Percentiles rank a stretch among this genome's conserved stretches.
phyloP scores from a whole-genome alignment of 805 yeast genomes.

The Aciculoconidium aculeatum region DNA sequence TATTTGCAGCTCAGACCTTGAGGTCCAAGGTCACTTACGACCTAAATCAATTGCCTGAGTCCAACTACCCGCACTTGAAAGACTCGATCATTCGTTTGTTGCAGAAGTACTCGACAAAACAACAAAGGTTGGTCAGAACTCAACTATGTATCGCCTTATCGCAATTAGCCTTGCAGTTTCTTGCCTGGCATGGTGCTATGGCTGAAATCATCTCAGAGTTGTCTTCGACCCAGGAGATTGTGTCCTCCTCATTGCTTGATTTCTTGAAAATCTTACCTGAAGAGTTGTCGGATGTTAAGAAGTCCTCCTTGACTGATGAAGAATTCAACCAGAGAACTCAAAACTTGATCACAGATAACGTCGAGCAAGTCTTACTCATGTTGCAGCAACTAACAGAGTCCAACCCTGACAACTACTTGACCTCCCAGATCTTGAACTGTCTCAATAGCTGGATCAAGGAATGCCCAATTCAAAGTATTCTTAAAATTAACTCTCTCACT shows the following conservation, averaged over 20 bases:
- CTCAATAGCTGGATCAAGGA: conserved; percentile 89
- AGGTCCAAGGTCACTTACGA: conserved; percentile 83
- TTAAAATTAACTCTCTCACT: conserved; percentile 59
- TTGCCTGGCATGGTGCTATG: conserved; percentile 68
- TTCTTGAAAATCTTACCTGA: conserved; percentile 88
- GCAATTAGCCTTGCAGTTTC: conserved; percentile 71
- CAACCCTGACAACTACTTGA: conserved; percentile 5
- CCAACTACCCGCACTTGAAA: conserved; percentile 56
- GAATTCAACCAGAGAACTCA: conserved; percentile 64
- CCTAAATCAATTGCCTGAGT: conserved; percentile 65
- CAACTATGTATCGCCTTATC: conserved; percentile 82
- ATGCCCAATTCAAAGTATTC: conserved; percentile 65
- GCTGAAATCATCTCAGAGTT: conserved; percentile 56
- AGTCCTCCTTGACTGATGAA: conserved; percentile 73
- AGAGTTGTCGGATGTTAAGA: conserved; percentile 73
- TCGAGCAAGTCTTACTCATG: conserved; percentile 60
- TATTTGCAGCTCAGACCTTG: conserved; percentile 89
- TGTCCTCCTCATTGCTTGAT: conserved; percentile 52
- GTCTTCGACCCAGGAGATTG: conserved; percentile 28
- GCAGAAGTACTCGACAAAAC: conserved; percentile 30
- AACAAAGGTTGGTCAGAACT: conserved; percentile 58
- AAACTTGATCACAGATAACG: conserved; percentile 59
- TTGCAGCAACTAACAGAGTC: conserved; percentile 43
- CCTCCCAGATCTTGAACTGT: conserved; percentile 57
- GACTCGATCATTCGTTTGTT: conserved; percentile 58